These are phyloP conservation scores for Podaxis rugospora DNA, from an alignment of 768 basidiomycete genomes.

Conservation along the genomic window DNA sequence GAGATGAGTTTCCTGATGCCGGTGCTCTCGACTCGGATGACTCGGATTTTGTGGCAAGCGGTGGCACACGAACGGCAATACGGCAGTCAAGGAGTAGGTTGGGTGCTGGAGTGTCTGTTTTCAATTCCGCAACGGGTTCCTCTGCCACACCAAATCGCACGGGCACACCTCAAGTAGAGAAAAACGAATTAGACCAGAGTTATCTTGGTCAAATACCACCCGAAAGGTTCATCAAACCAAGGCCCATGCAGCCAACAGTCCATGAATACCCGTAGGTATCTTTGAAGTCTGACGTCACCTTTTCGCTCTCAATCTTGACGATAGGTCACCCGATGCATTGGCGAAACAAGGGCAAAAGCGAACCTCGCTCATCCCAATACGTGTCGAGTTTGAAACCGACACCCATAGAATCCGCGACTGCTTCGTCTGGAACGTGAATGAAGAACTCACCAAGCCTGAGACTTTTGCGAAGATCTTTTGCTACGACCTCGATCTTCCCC, in stretches of 20 bases:
- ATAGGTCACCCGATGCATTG: conserved; percentile 61
- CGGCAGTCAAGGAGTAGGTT: conserved; percentile 38
- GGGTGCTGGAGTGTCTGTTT: conserved; percentile 48
- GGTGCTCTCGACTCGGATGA: conserved; percentile 83
- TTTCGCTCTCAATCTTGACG: conserved; percentile 6
- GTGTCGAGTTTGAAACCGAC: conserved; percentile 92
- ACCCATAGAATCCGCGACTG: conserved; percentile 89
- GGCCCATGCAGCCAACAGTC: conserved; percentile 49
- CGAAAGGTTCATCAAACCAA: conserved; percentile 65
- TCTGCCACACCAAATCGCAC: conserved; percentile 21
- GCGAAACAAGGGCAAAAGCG: conserved; percentile 53
- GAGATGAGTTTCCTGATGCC: conserved; percentile 76
- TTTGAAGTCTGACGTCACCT: neutral
- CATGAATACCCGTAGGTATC: conserved; percentile 74
- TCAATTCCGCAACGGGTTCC: conserved; percentile 47
- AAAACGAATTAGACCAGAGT: conserved; percentile 69
- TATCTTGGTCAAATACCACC: conserved; percentile 89
- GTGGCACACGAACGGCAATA: conserved; percentile 54
- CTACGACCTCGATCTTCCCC: conserved; percentile 77
- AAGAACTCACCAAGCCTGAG: conserved; percentile 80
- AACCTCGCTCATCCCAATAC: conserved; percentile 77
- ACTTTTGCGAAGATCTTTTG: conserved; percentile 86
- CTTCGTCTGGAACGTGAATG: conserved; percentile 94
- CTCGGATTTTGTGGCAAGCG: conserved; percentile 72
- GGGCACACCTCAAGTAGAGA: conserved; percentile 37